These are phyloP conservation scores for Grifola frondosa DNA, from an alignment of 1,284 basidiomycete species.

Conservation along the genomic window DNA sequence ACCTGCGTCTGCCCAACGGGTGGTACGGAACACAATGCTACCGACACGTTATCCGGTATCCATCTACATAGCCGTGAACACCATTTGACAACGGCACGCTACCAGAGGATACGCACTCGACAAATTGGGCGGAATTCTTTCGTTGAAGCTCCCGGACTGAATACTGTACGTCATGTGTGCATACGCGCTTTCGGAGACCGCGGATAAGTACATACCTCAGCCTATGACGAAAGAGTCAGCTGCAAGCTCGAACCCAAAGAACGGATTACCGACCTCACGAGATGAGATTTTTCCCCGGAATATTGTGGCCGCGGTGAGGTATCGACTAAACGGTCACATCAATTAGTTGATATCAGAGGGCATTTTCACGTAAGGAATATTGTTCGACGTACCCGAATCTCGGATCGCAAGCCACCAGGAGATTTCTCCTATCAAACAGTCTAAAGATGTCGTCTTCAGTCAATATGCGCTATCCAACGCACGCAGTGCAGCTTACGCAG, in stretches of 20 bases:
- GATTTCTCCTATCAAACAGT: constrained; percentile 78
- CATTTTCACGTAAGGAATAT: not conserved
- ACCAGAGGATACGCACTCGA: constrained; percentile 54
- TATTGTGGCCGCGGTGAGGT: constrained; percentile 85
- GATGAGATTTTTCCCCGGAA: constrained; percentile 84
- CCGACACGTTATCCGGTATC: constrained; percentile 84
- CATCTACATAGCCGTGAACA: constrained; percentile 48
- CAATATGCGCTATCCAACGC: not conserved
- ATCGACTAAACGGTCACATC: too few relatives aligned
- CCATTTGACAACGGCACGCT: constrained; percentile 8
- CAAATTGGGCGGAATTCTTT: constrained; percentile 74
- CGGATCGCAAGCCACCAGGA: constrained; percentile 86
- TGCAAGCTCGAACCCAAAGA: too few relatives aligned
- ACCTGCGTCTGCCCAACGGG: constrained; percentile 78
- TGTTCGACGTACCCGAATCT: constrained; percentile 59
- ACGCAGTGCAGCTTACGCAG: constrained; percentile 44
- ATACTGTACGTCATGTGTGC: constrained; percentile 29
- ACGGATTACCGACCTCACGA: constrained; percentile 61
- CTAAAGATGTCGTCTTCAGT: constrained; percentile 36
- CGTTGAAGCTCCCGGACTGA: constrained; percentile 58
- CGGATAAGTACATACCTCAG: constrained; percentile 45
- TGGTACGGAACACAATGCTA: constrained; percentile 80
- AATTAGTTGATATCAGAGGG: not conserved
- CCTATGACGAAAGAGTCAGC: constrained; percentile 42
- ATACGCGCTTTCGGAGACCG: constrained; percentile 5